phyloP scores from a whole-genome alignment of 106 monocot species.

The Phalaenopsis equestris region DNA sequence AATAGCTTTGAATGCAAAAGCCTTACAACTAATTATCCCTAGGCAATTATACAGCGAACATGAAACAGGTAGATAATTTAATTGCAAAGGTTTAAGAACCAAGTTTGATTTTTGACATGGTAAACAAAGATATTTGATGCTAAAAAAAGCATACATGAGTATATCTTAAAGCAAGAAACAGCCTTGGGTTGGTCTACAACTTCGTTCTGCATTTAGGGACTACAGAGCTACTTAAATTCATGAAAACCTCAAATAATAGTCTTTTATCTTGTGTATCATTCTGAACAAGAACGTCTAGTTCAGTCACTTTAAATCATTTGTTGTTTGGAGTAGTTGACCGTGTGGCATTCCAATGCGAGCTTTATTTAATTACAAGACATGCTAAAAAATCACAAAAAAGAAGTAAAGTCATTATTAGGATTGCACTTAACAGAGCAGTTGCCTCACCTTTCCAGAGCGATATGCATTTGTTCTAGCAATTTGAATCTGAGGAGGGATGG shows the following conservation, averaged over 20 bases:
- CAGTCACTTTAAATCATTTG: not conserved
- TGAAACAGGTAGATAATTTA: not conserved
- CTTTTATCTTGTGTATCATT: not conserved
- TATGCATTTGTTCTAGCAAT: constrained; percentile 68
- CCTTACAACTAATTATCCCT: not conserved
- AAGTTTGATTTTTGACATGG: not conserved
- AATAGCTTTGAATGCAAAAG: not conserved
- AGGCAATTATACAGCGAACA: not conserved
- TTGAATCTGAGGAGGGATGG: constrained; percentile 59
- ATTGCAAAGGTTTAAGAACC: not conserved
- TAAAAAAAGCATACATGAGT: not conserved
- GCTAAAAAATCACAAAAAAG: not conserved
- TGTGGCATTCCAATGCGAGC: not conserved
- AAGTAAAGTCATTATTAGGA: not conserved
- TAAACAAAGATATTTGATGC: not conserved
- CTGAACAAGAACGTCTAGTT: not conserved
- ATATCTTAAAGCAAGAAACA: not conserved
- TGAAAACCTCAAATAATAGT: not conserved
- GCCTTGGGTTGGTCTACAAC: not conserved
- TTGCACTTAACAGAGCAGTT: not conserved
- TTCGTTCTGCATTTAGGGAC: not conserved
- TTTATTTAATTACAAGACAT: not conserved
- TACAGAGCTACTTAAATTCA: not conserved
- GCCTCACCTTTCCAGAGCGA: constrained; percentile 55
- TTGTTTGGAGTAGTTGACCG: not conserved